Evolutionary conservation across 1,139 yeast genomes (phyloP), one percentile per base, ranked within the genome.

Genomic region (Blastobotrys proliferans): DNA sequence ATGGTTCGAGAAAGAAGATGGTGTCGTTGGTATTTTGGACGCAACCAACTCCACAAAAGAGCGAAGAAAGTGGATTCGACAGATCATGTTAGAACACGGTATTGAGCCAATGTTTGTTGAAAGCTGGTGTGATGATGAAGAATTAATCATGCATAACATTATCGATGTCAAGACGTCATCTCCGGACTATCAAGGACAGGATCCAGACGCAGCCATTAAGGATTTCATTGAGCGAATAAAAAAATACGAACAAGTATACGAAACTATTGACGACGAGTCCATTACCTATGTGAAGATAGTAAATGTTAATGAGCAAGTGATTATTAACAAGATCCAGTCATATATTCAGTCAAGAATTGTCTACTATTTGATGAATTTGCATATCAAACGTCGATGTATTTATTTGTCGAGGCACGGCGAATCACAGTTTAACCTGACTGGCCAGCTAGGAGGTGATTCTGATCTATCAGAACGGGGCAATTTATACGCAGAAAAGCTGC

Each of bases 391-490:
- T 26, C 76, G 97, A 54, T 76, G 83, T 51, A 88, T 92, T 50
- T 92, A 95, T 90, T 72, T 92, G 43, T 85, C 95, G 38, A 77
- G 98, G 54, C 98, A 92, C 57, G 98, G 98, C 26, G 98, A 92
- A 67, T 83, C 95, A 2, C 82, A 81, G 61, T 92, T 82, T 68
- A 92, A 92, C 62, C 73, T 92, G 52, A 88, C 92, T 38, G 97
- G 97, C 26, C 88, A 88, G 65, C 83, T 92, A 51, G 98, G 98
- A 22, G 98, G 98, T 20, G 97, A 92, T 67, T 87, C 97, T 2
- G 77, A 83, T 56, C 71, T 92, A 46, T 81, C 94, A 34, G 83
- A 82, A 49, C 74, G 98, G 40, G 98, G 98, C 6, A 75, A 83
- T 68, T 69, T 82, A 57, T 92, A 92, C 61, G 94, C 97, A 4